Conservation (phyloP, 73 alveolate species). For the Paramecium sexaurelia region DNA sequence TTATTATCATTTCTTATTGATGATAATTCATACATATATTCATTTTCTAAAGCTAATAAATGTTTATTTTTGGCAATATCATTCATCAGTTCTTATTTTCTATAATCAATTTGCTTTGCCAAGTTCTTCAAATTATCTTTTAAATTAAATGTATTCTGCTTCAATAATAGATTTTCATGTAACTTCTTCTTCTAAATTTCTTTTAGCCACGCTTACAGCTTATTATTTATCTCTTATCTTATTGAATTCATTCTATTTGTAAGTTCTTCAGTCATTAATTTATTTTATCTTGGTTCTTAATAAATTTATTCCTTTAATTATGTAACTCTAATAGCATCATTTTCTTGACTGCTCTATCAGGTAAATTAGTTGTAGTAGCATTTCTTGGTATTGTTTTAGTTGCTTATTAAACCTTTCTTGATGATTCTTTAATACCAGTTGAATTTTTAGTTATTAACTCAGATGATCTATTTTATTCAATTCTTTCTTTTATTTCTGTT, state of each 20-base stretch:
- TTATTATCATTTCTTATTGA: slow-evolving; percentile 9
- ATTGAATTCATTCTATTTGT: background rate
- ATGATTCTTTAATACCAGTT: background rate
- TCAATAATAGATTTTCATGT: slow-evolving; percentile 14
- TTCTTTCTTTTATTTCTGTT: slow-evolving; percentile 23
- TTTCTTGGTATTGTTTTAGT: background rate
- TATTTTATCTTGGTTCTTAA: slow-evolving; percentile 34
- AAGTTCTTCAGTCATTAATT: slow-evolving; percentile 36
- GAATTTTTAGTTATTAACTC: background rate
- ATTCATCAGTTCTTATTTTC: slow-evolving; percentile 3
- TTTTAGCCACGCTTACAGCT: slow-evolving; percentile 14
- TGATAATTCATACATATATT: slow-evolving; percentile 33
- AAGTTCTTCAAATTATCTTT: slow-evolving; percentile 10
- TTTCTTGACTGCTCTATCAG: slow-evolving; percentile 5
- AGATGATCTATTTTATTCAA: slow-evolving; percentile 55
- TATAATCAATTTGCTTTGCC: background rate
- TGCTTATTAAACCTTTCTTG: background rate
- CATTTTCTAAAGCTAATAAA: slow-evolving; percentile 34
- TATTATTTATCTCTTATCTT: slow-evolving; percentile 26
- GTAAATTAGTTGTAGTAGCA: background rate
- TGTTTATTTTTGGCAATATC: slow-evolving; percentile 40
- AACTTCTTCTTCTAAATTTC: slow-evolving; percentile 7
- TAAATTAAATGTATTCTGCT: slow-evolving; percentile 22
- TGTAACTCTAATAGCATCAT: slow-evolving; percentile 41
- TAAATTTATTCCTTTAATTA: slow-evolving; percentile 50